Conservation (phyloP, 768 basidiomycete genomes). For the Trametes cinnabarina region DNA sequence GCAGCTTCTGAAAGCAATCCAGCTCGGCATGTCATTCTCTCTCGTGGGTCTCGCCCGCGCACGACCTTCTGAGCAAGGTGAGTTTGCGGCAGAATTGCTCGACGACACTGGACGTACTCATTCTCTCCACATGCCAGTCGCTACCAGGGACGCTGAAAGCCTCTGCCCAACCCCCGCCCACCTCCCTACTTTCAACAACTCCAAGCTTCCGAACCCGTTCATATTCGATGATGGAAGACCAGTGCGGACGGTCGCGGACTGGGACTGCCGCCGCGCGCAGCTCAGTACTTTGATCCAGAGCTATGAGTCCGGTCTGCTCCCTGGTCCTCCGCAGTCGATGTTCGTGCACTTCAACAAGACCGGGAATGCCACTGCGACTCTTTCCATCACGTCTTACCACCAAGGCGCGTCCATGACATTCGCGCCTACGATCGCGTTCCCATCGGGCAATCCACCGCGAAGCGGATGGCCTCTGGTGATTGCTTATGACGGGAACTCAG, state of each 20-base stretch:
- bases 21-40: conserved; percentile 14
- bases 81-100: no score
- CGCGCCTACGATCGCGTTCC: conserved; percentile 43
- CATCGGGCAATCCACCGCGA: conserved; percentile 41
- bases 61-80: conserved; percentile 18
- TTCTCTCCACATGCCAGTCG: no score
- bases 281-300: conserved; percentile 48
- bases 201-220: conserved; percentile 55
- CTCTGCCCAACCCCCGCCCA: conserved; percentile 22
- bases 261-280: conserved; percentile 52
- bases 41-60: conserved; percentile 3
- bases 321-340: conserved; percentile 43
- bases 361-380: conserved; percentile 28
- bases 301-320: conserved; percentile 53
- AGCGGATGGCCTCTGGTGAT: conserved; percentile 49
- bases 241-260: conserved; percentile 45
- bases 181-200: conserved; percentile 34
- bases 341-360: conserved; percentile 42
- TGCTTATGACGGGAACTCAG: conserved; percentile 50
- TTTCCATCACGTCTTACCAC: conserved; percentile 48
- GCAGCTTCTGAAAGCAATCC: conserved; percentile 16
- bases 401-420: conserved; percentile 49
- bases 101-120: no score
- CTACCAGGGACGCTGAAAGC: conserved; percentile 7
- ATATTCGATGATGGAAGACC: conserved; percentile 44